Evolutionary conservation across 768 basidiomycete genomes (phyloP).

Genomic region (Dacryopinax primogenitus): DNA sequence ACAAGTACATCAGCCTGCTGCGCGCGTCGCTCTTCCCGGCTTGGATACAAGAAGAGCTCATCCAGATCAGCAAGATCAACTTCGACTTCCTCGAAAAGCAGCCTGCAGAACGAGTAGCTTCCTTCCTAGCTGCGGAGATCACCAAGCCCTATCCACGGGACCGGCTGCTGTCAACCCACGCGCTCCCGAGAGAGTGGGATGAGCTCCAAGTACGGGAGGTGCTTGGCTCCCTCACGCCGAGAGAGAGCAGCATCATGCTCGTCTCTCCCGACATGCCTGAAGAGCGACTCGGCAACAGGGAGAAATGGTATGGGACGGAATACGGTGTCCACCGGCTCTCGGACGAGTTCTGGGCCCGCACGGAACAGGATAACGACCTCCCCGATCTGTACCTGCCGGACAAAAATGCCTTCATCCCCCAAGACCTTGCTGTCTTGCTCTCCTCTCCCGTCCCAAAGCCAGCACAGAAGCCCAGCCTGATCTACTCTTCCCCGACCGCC

Average conservation of each 20-base stretch:
- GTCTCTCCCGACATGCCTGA: constrained; percentile 63
- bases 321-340: constrained; percentile 45
- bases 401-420: constrained; percentile 84
- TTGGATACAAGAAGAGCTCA: constrained; percentile 67
- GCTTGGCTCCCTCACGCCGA: constrained; percentile 45
- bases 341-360: constrained; percentile 38
- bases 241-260: constrained; percentile 54
- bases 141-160: constrained; percentile 71
- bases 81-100: constrained; percentile 84
- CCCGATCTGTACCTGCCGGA: constrained; percentile 63
- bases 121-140: constrained; percentile 61
- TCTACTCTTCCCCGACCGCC: constrained; percentile 56
- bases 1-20: constrained; percentile 51
- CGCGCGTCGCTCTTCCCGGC: constrained; percentile 26
- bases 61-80: constrained; percentile 52
- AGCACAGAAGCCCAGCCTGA: constrained; percentile 55
- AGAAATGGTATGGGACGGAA: constrained; percentile 86
- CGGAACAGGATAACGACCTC: constrained; percentile 49
- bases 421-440: constrained; percentile 59
- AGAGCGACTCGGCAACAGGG: constrained; percentile 33
- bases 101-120: constrained; percentile 65
- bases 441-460: constrained; percentile 36
- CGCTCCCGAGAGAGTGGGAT: constrained; percentile 64
- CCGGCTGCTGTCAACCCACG: constrained; percentile 55
- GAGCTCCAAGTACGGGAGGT: constrained; percentile 47